Evolutionary conservation across 495 filamentous ascomycete species (phyloP), one percentile per base, ranked within the genome.

Genomic region (Sabuloglossum arenarium): DNA sequence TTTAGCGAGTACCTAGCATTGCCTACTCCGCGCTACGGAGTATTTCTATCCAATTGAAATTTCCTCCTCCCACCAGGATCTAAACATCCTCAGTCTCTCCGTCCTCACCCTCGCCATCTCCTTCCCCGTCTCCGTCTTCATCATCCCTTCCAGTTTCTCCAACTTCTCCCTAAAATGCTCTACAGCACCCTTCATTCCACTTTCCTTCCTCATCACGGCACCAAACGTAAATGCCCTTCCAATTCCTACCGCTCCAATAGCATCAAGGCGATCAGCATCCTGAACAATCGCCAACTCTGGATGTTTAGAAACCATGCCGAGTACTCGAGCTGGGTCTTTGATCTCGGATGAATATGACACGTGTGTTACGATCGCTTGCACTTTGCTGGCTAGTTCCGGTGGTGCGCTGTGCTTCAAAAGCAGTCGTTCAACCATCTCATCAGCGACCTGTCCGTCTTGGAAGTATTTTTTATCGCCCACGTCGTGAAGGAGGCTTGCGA

Each of bases 251-350:
- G 85, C 86, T 1, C 89, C 89, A 60, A 94, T 77, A 2, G 89
- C 87, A 73, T 95, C 88, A 39, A 95, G 69, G 9, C 88, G 73
- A 69, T 95, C 89, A 1, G 88, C 89, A 67, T 94, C 88, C 67
- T 94, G 89, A 12, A 94, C 88, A 46, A 93, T 75, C 0, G 75
- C 86, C 6, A 95, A 69, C 67, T 95, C 88, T 0, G 81, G 84
- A 63, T 82, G 70, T 32, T 71, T 55, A 5, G 64, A 60, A 12
- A 91, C 68, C 6, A 86, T 65, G 0, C 61, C 60, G 0, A 66
- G 66, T 0, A 85, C 75, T 29, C 63, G 63, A 4, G 64, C 59
- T 0, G 80, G 76, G 60, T 86, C 68, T 59, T 77, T 75, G 58
- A 71, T 68, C 62, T 95, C 89, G 49, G 75, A 75, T n/a, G 79